Conservation (phyloP, 306 rosid species). For the Dryas alaskensis region DNA sequence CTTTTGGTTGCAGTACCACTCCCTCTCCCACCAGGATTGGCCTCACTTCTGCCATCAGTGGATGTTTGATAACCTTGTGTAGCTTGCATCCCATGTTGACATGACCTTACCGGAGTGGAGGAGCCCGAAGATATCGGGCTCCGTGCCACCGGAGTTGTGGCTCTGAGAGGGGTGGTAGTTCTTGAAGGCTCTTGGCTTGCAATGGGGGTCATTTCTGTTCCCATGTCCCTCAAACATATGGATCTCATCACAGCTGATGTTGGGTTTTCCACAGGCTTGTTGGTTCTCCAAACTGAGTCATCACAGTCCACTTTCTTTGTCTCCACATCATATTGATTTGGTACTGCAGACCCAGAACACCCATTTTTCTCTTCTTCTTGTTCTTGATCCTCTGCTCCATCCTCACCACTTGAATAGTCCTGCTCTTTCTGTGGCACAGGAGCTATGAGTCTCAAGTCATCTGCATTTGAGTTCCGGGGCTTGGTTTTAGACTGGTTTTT, state of each 20-base stretch:
- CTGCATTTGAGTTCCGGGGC: constrained; percentile 90
- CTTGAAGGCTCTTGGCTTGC: constrained; percentile 95
- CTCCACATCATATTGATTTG: constrained; percentile 44
- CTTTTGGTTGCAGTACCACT: constrained; percentile 30
- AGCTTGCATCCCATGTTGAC: constrained; percentile 45
- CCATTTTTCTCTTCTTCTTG: constrained; percentile 25
- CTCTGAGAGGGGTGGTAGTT: constrained; percentile 81
- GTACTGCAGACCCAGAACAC: constrained; percentile 20
- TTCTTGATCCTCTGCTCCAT: constrained; percentile 33
- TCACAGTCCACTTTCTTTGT: constrained; percentile 75
- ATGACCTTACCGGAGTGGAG: constrained; percentile 58
- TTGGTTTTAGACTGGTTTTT: constrained; percentile 62
- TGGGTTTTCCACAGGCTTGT: constrained; percentile 40
- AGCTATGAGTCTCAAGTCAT: constrained; percentile 89
- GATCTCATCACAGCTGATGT: constrained; percentile 47
- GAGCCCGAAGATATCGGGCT: constrained; percentile 79
- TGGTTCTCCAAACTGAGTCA: constrained; percentile 68
- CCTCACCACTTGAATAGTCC: constrained; percentile 52
- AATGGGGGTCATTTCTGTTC: constrained; percentile 97
- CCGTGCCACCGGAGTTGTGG: constrained; percentile 62
- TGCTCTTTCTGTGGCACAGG: constrained; percentile 83
- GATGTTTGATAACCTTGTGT: constrained; percentile 35
- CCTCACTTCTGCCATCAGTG: constrained; percentile 28
- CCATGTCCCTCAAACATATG: constrained; percentile 91
- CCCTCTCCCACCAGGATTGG: constrained; percentile 24